Conservation (phyloP, 495 filamentous ascomycete species). For the Penicillium psychrofluorescens region DNA sequence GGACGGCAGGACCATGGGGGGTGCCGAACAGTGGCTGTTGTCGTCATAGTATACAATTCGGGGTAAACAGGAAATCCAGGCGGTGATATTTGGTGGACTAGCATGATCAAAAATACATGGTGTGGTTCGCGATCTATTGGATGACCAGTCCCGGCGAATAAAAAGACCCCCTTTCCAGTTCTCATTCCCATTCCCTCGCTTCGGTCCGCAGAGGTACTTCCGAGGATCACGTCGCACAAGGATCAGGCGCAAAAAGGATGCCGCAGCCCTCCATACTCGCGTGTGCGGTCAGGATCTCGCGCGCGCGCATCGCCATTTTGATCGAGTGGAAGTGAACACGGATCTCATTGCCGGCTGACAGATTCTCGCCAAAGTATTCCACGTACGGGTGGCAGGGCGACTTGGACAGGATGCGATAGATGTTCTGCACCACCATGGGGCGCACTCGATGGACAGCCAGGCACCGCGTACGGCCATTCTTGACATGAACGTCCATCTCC, state of each 20-base stretch:
- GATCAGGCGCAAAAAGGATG: conserved; percentile 8
- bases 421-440: conserved; percentile 1
- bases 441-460: conserved; percentile 7
- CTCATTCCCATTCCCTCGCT: not conserved
- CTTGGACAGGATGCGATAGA: conserved; percentile 6
- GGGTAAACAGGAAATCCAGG: not conserved
- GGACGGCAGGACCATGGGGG: too few species aligned
- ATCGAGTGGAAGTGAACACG: conserved; percentile 25
- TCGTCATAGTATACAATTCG: too few species aligned
- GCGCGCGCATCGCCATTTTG: conserved; percentile 14
- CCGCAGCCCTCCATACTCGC: conserved; percentile 6
- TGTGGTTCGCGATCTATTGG: too few species aligned
- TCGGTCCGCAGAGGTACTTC: too few species aligned
- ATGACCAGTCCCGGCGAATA: too few species aligned
- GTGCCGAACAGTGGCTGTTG: too few species aligned
- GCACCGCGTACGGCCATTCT: conserved; percentile 22
- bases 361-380: conserved; percentile 16
- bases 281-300: conserved; percentile 5
- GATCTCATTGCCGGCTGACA: conserved; percentile 1
- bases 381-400: conserved; percentile 5
- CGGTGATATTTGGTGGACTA: not conserved
- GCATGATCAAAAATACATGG: not conserved
- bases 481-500: conserved; percentile 12
- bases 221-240: not conserved
- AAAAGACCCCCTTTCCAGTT: not conserved